Base-by-base conservation (phyloP, 1,284 basidiomycete genomes). In the Ustilago bromivora region DNA sequence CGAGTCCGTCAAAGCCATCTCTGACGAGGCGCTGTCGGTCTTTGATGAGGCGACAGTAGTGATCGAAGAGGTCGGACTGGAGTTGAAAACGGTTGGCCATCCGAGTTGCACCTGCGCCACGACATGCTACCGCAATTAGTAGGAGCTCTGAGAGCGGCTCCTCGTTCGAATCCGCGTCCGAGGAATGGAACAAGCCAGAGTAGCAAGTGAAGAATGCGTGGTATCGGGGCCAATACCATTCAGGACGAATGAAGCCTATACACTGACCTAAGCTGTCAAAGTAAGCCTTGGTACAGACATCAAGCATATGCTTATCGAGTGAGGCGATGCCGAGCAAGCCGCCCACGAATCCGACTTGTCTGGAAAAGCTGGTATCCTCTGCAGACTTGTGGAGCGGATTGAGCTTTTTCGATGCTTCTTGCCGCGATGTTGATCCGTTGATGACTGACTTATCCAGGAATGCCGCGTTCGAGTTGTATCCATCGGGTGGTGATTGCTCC, bases 161-260 rank as follows among this genome's bases (percentile, higher is more conserved):
- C 9, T 62, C 56, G 43, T 43, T 8, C n/a, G 62, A 15, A 4
- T 38, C 23, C 3, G 56, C 7, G 3, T 3, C 4, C 10, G 8
- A 15, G 8, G 59, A 63, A 1, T 34, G 15, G n/a, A 55, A 52
- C 9, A 62, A 17, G 28, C 67, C 72, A 15, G 59, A 40, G 34
- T 71, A 75, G 9, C 63, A 64, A 3, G 57, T 55, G n/a, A 71
- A 75, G 54, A 59, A 75, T 9, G 59, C 38, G 28, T 75, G 59
- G 43, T 75, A 75, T 5, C 72, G 49, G 7, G 72, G 72, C 72
- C 72, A 75, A 23, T 52, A 75, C 67, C 66, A 70, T 35, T 75
- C 72, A 2, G 63, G 72, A 1, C 72, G 62, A 46, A 75, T 63
- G 51, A 75, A 71, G 41, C 67, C 67, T 9, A 71, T 75, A 54